Conservation (phyloP, 2,329 filamentous ascomycete genomes). For the Stemphylium lycopersici region DNA sequence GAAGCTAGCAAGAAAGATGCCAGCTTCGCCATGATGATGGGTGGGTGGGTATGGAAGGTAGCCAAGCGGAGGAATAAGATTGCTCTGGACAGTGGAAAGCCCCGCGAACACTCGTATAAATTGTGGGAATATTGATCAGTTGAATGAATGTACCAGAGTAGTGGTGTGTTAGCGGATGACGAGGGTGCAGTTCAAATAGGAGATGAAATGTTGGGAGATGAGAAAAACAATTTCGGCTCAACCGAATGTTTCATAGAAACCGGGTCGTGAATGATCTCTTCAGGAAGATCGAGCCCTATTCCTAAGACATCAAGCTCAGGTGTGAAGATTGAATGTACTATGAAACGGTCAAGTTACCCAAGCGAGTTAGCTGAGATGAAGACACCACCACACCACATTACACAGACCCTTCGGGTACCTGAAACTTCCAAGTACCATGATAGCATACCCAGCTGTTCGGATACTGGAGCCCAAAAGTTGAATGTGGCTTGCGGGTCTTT, state of each 20-base stretch:
- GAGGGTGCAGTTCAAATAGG: constrained; percentile 13
- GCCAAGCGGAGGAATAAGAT: constrained; percentile 23
- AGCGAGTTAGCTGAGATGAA: constrained; percentile 30
- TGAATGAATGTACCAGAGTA: constrained; percentile 39
- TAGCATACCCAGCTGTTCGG: constrained; percentile 12
- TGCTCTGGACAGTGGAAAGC: constrained; percentile 21
- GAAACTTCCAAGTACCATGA: constrained; percentile 16
- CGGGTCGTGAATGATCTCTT: constrained; percentile 25
- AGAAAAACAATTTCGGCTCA: constrained; percentile 8
- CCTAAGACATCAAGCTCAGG: constrained; percentile 30
- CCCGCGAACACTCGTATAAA: constrained; percentile 9
- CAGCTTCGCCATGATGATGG: constrained; percentile 35
- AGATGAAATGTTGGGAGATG: constrained; percentile 31
- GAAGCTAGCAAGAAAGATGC: constrained; percentile 33
- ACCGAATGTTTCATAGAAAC: constrained; percentile 28
- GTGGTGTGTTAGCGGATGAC: constrained; percentile 30
- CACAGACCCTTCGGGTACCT: constrained; percentile 23
- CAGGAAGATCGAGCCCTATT: constrained; percentile 31
- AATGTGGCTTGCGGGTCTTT: background rate
- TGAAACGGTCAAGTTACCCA: constrained; percentile 29
- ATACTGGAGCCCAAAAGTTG: constrained; percentile 5
- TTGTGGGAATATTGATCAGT: constrained; percentile 10
- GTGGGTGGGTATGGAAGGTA: constrained; percentile 9
- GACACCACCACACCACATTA: constrained; percentile 29
- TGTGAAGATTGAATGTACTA: constrained; percentile 26